phyloP scores from a whole-genome alignment of 495 filamentous ascomycete genomes.

The Astrothelium subdiscretum region DNA sequence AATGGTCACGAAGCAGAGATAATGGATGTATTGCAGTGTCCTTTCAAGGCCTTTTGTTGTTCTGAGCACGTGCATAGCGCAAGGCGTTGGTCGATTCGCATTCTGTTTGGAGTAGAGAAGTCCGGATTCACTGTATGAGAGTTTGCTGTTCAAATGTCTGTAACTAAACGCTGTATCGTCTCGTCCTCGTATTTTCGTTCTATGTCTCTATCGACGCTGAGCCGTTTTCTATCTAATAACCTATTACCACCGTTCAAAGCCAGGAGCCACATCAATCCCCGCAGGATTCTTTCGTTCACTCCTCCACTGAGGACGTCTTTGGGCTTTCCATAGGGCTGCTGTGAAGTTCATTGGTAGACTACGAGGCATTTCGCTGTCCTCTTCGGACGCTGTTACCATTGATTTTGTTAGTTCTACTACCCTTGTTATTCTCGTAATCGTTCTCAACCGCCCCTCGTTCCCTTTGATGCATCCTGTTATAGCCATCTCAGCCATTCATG shows the following conservation, averaged over 20 bases:
- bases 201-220: too few relatives aligned
- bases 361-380: not conserved
- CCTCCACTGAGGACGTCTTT: not conserved
- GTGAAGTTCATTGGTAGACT: not conserved
- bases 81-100: not conserved
- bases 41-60: not conserved
- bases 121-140: not conserved
- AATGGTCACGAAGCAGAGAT: constrained; percentile 14
- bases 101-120: not conserved
- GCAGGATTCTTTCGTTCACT: not conserved
- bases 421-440: not conserved
- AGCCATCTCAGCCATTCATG: not conserved
- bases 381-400: not conserved
- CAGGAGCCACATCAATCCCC: too few relatives aligned
- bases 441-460: not conserved
- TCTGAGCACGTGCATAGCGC: not conserved
- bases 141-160: too few relatives aligned
- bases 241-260: too few relatives aligned
- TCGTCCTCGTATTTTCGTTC: too few relatives aligned
- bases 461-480: not conserved
- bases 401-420: not conserved
- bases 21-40: not conserved
- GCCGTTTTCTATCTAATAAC: too few relatives aligned
- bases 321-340: not conserved
- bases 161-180: too few relatives aligned